phyloP scores from a whole-genome alignment of 129 eudicot species.

The Centrapalus pauciflorus region DNA sequence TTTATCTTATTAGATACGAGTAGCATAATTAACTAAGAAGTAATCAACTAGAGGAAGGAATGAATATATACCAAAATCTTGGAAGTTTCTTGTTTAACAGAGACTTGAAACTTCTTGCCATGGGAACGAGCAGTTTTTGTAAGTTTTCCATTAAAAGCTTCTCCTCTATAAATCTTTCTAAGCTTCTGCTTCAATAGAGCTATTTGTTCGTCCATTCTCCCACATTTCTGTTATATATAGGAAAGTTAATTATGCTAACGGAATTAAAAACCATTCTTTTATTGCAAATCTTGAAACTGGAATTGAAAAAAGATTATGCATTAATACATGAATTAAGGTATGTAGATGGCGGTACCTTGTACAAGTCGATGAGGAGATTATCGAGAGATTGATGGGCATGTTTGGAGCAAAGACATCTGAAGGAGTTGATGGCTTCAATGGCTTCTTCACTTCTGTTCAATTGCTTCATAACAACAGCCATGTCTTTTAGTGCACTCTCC shows the following conservation, averaged over 20 bases:
- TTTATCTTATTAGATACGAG: background rate
- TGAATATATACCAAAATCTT: constrained; percentile 56
- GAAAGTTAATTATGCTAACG: background rate
- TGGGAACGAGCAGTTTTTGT: constrained; percentile 82
- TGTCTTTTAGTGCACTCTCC: constrained; percentile 81
- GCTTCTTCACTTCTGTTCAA: constrained; percentile 71
- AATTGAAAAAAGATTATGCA: too few species aligned
- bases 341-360: constrained; percentile 51
- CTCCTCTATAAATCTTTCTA: constrained; percentile 59
- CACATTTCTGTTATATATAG: constrained; percentile 85
- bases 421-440: constrained; percentile 77
- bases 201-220: constrained; percentile 69
- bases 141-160: constrained; percentile 75
- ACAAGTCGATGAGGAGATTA: constrained; percentile 72
- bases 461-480: constrained; percentile 86
- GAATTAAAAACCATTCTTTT: too few species aligned
- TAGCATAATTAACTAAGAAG: too few species aligned
- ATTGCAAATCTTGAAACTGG: too few species aligned
- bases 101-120: constrained; percentile 87
- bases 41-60: too few species aligned
- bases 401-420: constrained; percentile 61
- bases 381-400: constrained; percentile 72
- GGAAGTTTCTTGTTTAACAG: constrained; percentile 73
- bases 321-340: too few species aligned
- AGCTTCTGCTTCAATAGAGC: constrained; percentile 65